phyloP scores from a whole-genome alignment of 2,329 filamentous ascomycete species.

The Anthostomella pinea region DNA sequence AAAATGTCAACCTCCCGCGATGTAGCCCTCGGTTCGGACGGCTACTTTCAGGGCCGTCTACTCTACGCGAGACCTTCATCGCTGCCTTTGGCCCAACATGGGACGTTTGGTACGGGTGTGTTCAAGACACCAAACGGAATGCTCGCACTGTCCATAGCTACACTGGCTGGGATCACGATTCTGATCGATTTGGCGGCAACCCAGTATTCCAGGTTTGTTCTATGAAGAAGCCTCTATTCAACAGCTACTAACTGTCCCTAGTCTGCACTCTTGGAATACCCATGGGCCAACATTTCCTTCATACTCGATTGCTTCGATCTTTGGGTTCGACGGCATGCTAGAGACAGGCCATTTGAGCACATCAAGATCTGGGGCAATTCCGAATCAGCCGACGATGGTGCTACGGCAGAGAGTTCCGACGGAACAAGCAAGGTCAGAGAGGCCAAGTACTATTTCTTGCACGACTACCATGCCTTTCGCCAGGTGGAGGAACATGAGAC shows the following conservation, averaged over 20 bases:
- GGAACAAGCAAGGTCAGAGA: conserved; percentile 7
- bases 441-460: conserved; percentile 19
- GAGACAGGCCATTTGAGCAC: conserved; percentile 34
- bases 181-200: conserved; percentile 34
- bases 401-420: conserved; percentile 15
- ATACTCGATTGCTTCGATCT: conserved; percentile 47
- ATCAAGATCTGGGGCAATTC: conserved; percentile 24
- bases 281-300: conserved; percentile 44
- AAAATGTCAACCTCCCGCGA: conserved; percentile 46
- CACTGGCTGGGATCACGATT: conserved; percentile 31
- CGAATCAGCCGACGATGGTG: conserved; percentile 16
- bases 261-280: conserved; percentile 42
- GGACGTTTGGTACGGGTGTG: conserved; percentile 35
- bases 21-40: conserved; percentile 43
- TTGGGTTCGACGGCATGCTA: conserved; percentile 42
- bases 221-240: not conserved
- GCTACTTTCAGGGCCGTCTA: conserved; percentile 41
- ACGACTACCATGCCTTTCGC: conserved; percentile 26
- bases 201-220: conserved; percentile 43
- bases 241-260: conserved; percentile 18
- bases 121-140: conserved; percentile 24
- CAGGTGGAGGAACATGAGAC: conserved; percentile 5
- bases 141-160: conserved; percentile 15
- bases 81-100: conserved; percentile 40
- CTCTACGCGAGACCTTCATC: conserved; percentile 34